Conservation (phyloP, 805 yeast genomes). For the Crinitomyces ghanaensis region DNA sequence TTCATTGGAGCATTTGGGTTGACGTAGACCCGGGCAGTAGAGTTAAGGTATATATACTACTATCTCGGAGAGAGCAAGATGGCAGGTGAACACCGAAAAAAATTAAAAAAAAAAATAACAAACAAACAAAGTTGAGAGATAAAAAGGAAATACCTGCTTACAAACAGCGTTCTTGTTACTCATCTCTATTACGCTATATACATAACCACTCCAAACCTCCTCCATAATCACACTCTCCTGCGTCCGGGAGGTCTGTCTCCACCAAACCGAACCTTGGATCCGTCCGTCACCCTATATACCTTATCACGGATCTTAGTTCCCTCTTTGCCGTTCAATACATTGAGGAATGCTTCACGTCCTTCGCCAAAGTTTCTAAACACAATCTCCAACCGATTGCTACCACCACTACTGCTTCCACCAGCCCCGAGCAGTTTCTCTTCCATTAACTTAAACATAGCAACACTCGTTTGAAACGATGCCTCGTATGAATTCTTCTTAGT, state of each 20-base stretch:
- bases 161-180: conserved; percentile 1
- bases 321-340: conserved; percentile 81
- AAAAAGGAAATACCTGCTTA: too few relatives aligned
- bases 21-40: too few relatives aligned
- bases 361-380: conserved; percentile 76
- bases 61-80: too few relatives aligned
- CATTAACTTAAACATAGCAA: conserved; percentile 60
- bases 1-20: too few relatives aligned
- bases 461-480: conserved; percentile 77
- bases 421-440: too few relatives aligned
- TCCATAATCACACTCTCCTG: conserved; percentile 33
- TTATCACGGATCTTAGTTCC: conserved; percentile 58
- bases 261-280: conserved; percentile 80
- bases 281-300: conserved; percentile 62
- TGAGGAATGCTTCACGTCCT: conserved; percentile 77
- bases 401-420: too few relatives aligned
- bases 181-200: not conserved
- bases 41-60: too few relatives aligned
- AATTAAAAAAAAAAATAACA: too few relatives aligned
- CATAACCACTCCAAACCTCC: not conserved
- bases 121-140: too few relatives aligned
- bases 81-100: too few relatives aligned
- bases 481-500: conserved; percentile 88
- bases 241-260: conserved; percentile 77
- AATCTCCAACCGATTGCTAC: conserved; percentile 57